These are phyloP conservation scores for Linum usitatissimum DNA, from an alignment of 345 rosid species.

Conservation along the genomic window DNA sequence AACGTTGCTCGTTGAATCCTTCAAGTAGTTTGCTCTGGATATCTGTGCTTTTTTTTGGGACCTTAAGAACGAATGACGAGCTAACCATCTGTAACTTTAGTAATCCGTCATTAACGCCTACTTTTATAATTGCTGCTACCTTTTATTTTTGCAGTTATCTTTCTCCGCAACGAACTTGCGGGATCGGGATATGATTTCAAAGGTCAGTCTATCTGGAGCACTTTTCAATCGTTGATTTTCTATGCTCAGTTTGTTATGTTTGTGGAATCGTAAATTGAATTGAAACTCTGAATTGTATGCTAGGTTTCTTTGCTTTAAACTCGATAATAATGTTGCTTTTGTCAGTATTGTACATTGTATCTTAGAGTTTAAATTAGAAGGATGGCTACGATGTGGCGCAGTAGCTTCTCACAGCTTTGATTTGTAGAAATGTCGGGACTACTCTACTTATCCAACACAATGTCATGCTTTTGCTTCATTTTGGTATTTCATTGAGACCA, in stretches of 20 bases:
- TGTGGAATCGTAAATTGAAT: not conserved
- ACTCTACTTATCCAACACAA: not conserved
- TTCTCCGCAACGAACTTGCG: slow-evolving; percentile 69
- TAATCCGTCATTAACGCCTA: not conserved
- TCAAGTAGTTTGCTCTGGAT: not conserved
- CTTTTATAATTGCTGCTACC: not conserved
- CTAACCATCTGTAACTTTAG: not conserved
- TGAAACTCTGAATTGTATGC: not conserved
- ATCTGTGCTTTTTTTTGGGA: not conserved
- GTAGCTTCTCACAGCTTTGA: not conserved
- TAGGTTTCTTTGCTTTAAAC: not conserved
- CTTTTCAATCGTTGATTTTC: not conserved
- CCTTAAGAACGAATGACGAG: not conserved
- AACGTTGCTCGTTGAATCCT: not conserved
- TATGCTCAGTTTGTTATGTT: not conserved
- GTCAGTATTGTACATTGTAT: too few species aligned
- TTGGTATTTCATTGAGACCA: not conserved
- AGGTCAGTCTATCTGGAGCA: slow-evolving; percentile 39
- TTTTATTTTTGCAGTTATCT: slow-evolving; percentile 45
- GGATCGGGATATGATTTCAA: slow-evolving; percentile 63
- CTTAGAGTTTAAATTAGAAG: too few species aligned
- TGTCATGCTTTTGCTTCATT: not conserved
- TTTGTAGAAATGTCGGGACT: not conserved
- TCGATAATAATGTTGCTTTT: not conserved
- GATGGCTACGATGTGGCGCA: not conserved